Conservation (phyloP, 2,329 filamentous ascomycete genomes). For the Macrophomina pseudophaseolina region DNA sequence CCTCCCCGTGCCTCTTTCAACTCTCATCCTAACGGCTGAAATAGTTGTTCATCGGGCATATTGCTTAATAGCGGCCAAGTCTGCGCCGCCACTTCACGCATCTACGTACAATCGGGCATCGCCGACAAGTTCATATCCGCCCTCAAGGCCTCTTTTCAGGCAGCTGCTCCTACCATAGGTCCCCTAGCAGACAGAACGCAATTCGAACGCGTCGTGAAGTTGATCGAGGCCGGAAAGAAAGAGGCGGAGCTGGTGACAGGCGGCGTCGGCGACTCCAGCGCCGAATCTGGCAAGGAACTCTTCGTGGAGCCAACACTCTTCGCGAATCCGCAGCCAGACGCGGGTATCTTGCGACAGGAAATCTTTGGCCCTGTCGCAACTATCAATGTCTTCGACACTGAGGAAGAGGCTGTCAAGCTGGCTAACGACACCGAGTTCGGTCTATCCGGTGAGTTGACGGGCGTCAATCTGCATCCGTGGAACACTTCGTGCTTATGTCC, state of each 20-base stretch:
- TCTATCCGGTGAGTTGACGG: conserved; percentile 32
- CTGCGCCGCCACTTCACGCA: conserved; percentile 63
- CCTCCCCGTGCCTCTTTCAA: too few species aligned
- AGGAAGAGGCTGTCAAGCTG: conserved; percentile 41
- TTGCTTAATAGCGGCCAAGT: conserved; percentile 62
- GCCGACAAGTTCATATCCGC: conserved; percentile 66
- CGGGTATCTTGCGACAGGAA: conserved; percentile 43
- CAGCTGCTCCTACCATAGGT: conserved; percentile 32
- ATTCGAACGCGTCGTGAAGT: conserved; percentile 33
- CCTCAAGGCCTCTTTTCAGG: conserved; percentile 30
- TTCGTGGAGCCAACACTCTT: conserved; percentile 56
- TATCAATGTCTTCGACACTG: conserved; percentile 42
- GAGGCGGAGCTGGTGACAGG: conserved; percentile 46
- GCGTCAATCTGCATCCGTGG: too few species aligned
- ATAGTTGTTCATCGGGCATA: background rate
- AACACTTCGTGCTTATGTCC: too few species aligned
- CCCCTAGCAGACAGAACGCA: conserved; percentile 36
- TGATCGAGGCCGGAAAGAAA: conserved; percentile 46
- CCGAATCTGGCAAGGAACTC: conserved; percentile 36
- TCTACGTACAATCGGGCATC: conserved; percentile 61
- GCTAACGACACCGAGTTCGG: conserved; percentile 48
- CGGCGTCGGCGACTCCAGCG: background rate
- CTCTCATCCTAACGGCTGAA: too few species aligned
- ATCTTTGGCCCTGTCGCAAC: conserved; percentile 46
- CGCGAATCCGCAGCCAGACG: conserved; percentile 47